Evolutionary conservation across 371 early-diverging fungal genomes (phyloP), one percentile per base, ranked within the genome.

Genomic region (Apophysomyces sp.): DNA sequence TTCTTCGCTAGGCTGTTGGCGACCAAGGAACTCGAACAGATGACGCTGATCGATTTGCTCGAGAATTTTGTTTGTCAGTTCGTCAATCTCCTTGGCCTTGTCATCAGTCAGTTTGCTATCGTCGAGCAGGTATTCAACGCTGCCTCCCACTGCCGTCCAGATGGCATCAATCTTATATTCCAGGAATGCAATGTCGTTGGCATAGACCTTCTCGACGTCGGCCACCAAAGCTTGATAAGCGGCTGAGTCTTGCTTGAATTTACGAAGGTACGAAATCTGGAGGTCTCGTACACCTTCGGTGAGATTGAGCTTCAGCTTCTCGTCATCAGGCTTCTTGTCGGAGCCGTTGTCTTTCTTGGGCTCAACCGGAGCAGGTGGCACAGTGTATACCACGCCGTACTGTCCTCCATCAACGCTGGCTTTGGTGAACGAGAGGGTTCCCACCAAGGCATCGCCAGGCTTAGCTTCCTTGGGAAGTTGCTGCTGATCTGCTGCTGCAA

Each of bases 191-290:
- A 77, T 60, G 39, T 78, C 70, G 11, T 81, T 77, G 55, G 82
- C 66, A 18, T 77, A 74, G 21, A 82, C 78, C 2, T 75, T 60
- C 63, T 91, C 86, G 9, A 97, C 63, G 34, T 84, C 80, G 1
- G 69, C 62, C 15, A 91, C 58, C 28, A 94, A 65, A 13, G 78
- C 70, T 36, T 81, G 71, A 32, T 89, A 85, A 6, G 82, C 84
- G 4, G 55, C 74, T 8, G 83, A 85, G 12, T 89, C 89, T 8
- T 73, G 71, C 18, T 74, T 74, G 37, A 80, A 78, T 77, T 95
- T 96, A 72, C 89, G 91, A 59, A 96, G 65, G 76, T 87, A 87
- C 1, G 87, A 79, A 16, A 97, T 84, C 68, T 93, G 87, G 15
- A 92, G 69, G 66, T 94, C 93, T 18, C 91, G 81, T 29, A 92